Base-by-base conservation (phyloP, 208 protist species). In the Leishmania guyanensis region DNA sequence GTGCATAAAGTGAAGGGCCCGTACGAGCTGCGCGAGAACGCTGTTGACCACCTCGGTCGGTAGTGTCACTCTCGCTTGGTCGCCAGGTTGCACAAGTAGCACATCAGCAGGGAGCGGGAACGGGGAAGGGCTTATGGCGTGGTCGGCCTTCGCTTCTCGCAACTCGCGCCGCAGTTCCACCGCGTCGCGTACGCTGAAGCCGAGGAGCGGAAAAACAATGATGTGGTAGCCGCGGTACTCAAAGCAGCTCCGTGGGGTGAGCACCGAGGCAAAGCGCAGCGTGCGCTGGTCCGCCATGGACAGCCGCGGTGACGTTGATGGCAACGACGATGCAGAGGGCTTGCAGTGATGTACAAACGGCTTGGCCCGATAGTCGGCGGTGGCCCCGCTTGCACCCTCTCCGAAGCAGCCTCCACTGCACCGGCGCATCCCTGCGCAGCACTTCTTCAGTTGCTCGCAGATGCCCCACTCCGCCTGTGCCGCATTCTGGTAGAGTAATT, bases 1-100 rank as follows among this genome's bases (percentile, higher is more conserved):
- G 29, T 87, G 76, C 72, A 98, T 72, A 68, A 94, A 94, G 62
- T 81, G 79, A 39, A 99, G 85, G 16, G 93, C 88, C 20, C 66
- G 78, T 14, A 98, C 81, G 53, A 99, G 84, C 87, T 99, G 97
- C 51, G 88, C 84, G 1, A 88, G 87, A 78, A 99, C 68, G 51
- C 84, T 87, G 2, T 68, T 75, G 65, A 87, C 72, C 36, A 87
- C 64, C 14, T 79, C 60, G 71, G 71, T 60, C 12, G 82, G 77
- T 50, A 85, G 69, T 16, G 48, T 85, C 53, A 20, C 51, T 54
- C 60, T 51, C 12, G 58, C 76, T 39, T 29, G 58, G 29, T 29
- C 64, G 62, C 20, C 29, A 14, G 62, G 26, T 10, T 51, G 43
- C 43, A 64, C 33, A 16, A 48, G 76, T 46, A 64, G 22, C 60